Percentiles rank a stretch among this genome's conserved stretches.
phyloP scores from a whole-genome alignment of 768 basidiomycete genomes.

The Lactifluus pinguis region DNA sequence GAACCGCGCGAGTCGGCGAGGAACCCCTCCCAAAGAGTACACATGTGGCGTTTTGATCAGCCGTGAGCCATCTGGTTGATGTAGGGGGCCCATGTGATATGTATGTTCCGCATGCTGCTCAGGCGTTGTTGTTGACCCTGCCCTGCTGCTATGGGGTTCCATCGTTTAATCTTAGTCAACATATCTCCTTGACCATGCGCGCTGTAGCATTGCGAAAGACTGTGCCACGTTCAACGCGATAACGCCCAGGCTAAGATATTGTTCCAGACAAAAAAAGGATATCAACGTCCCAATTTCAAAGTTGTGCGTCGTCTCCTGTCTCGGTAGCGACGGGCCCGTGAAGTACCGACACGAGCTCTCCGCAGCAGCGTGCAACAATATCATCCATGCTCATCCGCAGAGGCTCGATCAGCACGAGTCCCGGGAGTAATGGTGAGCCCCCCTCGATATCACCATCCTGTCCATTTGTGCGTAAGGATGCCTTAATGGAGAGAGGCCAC shows the following conservation, averaged over 20 bases:
- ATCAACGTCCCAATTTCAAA: not conserved
- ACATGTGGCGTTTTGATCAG: no score
- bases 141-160: not conserved
- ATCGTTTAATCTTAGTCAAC: no score
- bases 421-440: constrained; percentile 46
- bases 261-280: not conserved
- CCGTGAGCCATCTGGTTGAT: no score
- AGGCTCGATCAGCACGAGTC: constrained; percentile 49
- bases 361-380: constrained; percentile 48
- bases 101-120: not conserved
- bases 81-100: no score
- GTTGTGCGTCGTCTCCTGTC: not conserved
- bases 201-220: not conserved
- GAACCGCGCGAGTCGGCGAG: not conserved
- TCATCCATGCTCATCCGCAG: constrained; percentile 52
- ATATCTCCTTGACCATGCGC: not conserved
- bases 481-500: not conserved
- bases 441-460: constrained; percentile 61
- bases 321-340: not conserved
- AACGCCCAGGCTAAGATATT: not conserved
- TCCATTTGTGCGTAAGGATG: not conserved
- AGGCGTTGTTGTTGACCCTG: no score
- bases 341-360: constrained; percentile 29
- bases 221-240: not conserved
- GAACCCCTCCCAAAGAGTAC: no score